Base-by-base conservation (phyloP, 2,329 filamentous ascomycete genomes). In the Clonostachys byssicola region DNA sequence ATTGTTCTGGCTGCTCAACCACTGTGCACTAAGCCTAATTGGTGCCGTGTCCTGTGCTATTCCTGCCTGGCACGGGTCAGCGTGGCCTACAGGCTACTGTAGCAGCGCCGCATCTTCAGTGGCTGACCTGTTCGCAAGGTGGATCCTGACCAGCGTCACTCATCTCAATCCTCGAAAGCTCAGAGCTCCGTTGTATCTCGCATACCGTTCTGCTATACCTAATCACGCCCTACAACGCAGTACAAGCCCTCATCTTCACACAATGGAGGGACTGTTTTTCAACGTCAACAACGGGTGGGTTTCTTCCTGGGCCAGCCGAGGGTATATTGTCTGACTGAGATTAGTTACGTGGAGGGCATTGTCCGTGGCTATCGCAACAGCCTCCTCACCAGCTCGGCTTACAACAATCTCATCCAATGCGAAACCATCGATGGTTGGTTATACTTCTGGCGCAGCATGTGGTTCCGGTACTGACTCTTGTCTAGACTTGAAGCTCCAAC, bases 321-420 rank as follows among this genome's bases (percentile, higher is more conserved):
- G 17, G 14, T 39, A 39, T n/a, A 18, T 44, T 46, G 53, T 54
- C 64, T 69, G 53, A 69, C 54, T 38, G 43, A 40, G 45, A 35
- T 51, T 61, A 95, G 92, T 72, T 97, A 95, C 72, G 85, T 97
- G 66, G 94, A 99, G 73, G 94, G 94, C 67, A 92, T 99, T 66
- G 90, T 97, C 61, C 89, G 94, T 61, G 94, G 94, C 54, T 99
- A 97, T 73, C 87, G 92, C 65, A 99, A 97, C 72, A 82, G 86
- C 62, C 86, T 99, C 54, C 81, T 99, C 64, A 97, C 88, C 47
- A 75, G 86, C 68, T 79, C 89, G 65, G 95, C 92, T 75, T 99
- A 99, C 75, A 85, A 80, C 74, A 99, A 97, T 75, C 73, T 97
- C 71, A 95, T 88, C 53, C 92, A 97, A 80, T 97, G 92, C 81